A percentile compares a stretch with the other conserved stretches of the same genome.
Evolutionary conservation across 345 rosid genomes (phyloP).

Genomic region (Eucalyptus fibrosa): DNA sequence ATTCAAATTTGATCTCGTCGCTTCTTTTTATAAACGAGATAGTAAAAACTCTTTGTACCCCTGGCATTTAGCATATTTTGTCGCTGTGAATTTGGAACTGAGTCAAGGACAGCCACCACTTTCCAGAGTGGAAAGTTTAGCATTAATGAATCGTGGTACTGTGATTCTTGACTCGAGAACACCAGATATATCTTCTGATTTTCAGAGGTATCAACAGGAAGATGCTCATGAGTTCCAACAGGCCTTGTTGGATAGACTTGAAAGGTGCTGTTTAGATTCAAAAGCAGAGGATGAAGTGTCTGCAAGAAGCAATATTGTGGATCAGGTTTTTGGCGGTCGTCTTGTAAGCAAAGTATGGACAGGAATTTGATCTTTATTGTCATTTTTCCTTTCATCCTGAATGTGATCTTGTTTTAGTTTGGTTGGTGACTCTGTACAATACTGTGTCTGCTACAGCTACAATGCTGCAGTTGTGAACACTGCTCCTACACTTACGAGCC

Average conservation of each 20-base stretch:
- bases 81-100: not conserved
- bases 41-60: not conserved
- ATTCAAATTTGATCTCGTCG: not conserved
- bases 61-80: not conserved
- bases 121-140: not conserved
- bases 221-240: slow-evolving; percentile 90
- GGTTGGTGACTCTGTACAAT: not conserved
- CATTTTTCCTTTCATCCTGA: not conserved
- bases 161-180: slow-evolving; percentile 22
- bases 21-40: not conserved
- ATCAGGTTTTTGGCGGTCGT: slow-evolving; percentile 58
- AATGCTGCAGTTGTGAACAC: slow-evolving; percentile 58
- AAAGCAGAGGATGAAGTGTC: slow-evolving; percentile 2
- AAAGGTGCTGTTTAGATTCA: slow-evolving; percentile 39
- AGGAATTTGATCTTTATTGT: not conserved
- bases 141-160: not conserved
- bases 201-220: slow-evolving; percentile 54
- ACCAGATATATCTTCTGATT: slow-evolving; percentile 46
- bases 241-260: slow-evolving; percentile 59
- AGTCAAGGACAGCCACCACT: not conserved
- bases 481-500: slow-evolving; percentile 52
- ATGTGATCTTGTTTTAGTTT: not conserved
- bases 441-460: slow-evolving; percentile 23
- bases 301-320: slow-evolving; percentile 28
- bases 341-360: slow-evolving; percentile 55